Evolutionary conservation across 202 grass and related monocot genomes (phyloP), one percentile per base, ranked within the genome.

Genomic region (Cymbopogon flexuosus): DNA sequence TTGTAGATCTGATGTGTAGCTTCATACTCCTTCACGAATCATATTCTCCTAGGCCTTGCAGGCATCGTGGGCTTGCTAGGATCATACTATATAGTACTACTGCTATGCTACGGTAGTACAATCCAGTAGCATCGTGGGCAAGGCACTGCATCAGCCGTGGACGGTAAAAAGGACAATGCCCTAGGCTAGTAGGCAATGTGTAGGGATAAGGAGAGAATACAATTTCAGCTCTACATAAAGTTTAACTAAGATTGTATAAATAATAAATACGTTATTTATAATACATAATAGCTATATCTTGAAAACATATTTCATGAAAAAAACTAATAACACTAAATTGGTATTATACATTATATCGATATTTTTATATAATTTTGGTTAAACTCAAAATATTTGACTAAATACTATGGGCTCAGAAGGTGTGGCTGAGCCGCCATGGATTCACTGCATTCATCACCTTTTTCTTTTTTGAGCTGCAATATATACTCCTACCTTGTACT

Each of bases 1-100:
- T 60, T 75, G 33, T 42, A 65, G 70, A 75, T 84, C 43, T 84
- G 75, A 88, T 39, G 65, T 52, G 30, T 51, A 78, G 57, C 21
- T 67, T 43, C 71, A 47, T 47, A 64, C 43, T 46, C 12, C 43
- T 58, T 23, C 40, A 37, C 61, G 75, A 73, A 75, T 68, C 60
- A 62, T 79, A 66, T 83, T 83, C 79, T 35, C 36, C 39, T 78
- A 58, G 41, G 31, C 31, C 39, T 36, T 72, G 39, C 67, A 40
- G 66, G 56, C 39, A 69, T 21, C 31, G 31, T 36, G 5, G 34
- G 34, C 34, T 36, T 10, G 7, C 39, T 10, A 40, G 39, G 34
- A 21, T 66, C 36, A 27, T 8, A 33, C 31, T 33, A 33, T 33
- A 33, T 8, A 2, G 8, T 18, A 52, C 5, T 21, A 3, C n/a